A percentile compares a stretch with the other conserved stretches of the same genome.
These are phyloP conservation scores for Neurospora cerealis DNA, from an alignment of 495 filamentous ascomycete species.

Conservation along the genomic window DNA sequence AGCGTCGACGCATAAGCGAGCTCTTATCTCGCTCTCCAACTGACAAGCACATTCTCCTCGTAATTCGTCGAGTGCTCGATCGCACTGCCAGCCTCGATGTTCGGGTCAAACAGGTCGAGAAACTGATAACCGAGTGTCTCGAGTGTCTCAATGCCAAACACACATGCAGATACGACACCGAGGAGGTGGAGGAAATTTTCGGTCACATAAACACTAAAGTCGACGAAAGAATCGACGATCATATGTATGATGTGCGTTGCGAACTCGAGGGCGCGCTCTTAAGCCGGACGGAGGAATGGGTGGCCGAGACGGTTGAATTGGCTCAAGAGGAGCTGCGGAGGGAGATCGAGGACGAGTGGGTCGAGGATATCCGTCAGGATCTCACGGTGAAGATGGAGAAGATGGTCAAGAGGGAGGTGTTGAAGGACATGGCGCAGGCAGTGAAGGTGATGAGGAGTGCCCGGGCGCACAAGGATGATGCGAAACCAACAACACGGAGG, in stretches of 20 bases:
- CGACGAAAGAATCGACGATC: neutral
- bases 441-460: neutral
- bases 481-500: neutral
- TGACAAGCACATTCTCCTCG: neutral
- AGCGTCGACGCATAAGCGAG: neutral
- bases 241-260: neutral
- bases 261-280: neutral
- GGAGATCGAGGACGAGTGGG: neutral
- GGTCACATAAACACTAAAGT: neutral
- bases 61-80: neutral
- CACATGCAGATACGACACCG: neutral
- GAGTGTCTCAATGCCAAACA: neutral
- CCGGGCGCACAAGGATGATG: neutral
- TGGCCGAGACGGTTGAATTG: neutral
- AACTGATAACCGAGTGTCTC: neutral
- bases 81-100: neutral
- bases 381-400: neutral
- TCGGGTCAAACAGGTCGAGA: conserved; percentile 1
- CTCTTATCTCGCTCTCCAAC: neutral
- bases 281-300: neutral
- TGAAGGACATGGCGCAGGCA: neutral
- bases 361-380: neutral
- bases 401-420: neutral
- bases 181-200: neutral
- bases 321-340: neutral